Conservation (phyloP, 805 yeast genomes). For the Komagataella phaffii region DNA sequence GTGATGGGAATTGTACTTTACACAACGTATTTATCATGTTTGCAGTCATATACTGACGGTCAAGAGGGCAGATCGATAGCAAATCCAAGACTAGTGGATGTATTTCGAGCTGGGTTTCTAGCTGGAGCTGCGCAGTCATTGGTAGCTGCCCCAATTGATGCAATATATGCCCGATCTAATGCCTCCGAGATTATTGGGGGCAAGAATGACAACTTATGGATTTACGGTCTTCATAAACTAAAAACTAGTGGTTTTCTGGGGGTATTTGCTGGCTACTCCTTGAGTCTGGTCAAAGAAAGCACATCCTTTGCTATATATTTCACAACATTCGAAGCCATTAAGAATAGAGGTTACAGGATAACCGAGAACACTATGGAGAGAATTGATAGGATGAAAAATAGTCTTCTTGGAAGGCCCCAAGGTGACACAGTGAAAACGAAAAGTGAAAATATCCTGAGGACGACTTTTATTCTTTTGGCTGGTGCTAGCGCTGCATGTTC, state of each 20-base stretch:
- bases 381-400: slow-evolving; percentile 21
- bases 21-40: slow-evolving; percentile 57
- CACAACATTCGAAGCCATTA: slow-evolving; percentile 65
- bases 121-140: slow-evolving; percentile 86
- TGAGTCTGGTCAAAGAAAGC: slow-evolving; percentile 65
- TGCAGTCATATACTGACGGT: slow-evolving; percentile 22
- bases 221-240: slow-evolving; percentile 56
- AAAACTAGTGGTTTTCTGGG: slow-evolving; percentile 68
- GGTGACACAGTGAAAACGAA: neutral
- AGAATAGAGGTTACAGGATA: slow-evolving; percentile 46
- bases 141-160: slow-evolving; percentile 90
- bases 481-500: slow-evolving; percentile 82
- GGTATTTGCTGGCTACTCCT: slow-evolving; percentile 81
- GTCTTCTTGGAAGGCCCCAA: slow-evolving; percentile 8
- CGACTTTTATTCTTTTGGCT: slow-evolving; percentile 62
- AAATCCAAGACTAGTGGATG: slow-evolving; percentile 30
- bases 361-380: slow-evolving; percentile 31
- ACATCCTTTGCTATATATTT: slow-evolving; percentile 81
- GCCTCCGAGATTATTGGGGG: slow-evolving; percentile 63
- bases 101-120: slow-evolving; percentile 67
- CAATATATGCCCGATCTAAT: slow-evolving; percentile 70
- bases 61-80: slow-evolving; percentile 9
- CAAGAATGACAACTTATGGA: slow-evolving; percentile 61
- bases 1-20: slow-evolving; percentile 81
- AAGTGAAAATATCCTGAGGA: slow-evolving; percentile 18